Evolutionary conservation across 2,329 filamentous ascomycete genomes (phyloP).

Genomic region (Pyrenophora graminea): DNA sequence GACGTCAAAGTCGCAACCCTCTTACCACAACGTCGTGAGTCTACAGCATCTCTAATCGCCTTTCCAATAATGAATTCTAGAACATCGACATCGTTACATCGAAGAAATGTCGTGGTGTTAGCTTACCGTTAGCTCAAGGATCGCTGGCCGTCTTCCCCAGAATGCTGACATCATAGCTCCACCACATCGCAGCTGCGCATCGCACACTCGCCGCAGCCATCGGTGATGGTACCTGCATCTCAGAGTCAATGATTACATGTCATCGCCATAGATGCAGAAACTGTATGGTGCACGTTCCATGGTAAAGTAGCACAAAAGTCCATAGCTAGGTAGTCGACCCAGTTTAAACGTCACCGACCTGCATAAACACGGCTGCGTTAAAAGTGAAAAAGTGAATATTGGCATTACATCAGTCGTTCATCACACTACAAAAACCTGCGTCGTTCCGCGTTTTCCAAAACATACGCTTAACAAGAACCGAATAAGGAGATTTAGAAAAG

Average conservation of each 20-base stretch:
- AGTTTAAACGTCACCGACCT: slow-evolving; percentile 9
- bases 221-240: slow-evolving; percentile 14
- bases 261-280: slow-evolving; percentile 11
- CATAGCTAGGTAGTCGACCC: slow-evolving; percentile 1
- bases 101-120: too few species aligned
- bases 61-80: too few species aligned
- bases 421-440: slow-evolving; percentile 1
- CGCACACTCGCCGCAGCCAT: slow-evolving; percentile 8
- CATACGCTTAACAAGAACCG: background rate
- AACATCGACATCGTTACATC: too few species aligned
- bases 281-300: slow-evolving; percentile 3
- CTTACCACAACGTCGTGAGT: too few species aligned
- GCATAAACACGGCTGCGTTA: background rate
- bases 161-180: slow-evolving; percentile 16
- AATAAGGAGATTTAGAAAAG: background rate
- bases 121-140: background rate
- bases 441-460: background rate
- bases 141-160: slow-evolving; percentile 1
- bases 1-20: too few species aligned
- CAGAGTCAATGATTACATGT: slow-evolving; percentile 7
- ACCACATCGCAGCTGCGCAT: slow-evolving; percentile 8
- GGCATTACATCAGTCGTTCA: slow-evolving; percentile 11
- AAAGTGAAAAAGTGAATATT: background rate
- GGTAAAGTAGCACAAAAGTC: background rate
- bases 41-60: too few species aligned